A percentile compares a stretch with the other conserved stretches of the same genome.
Evolutionary conservation across 192 early-diverging fungal species (phyloP).

Genomic region (Entomortierella beljakovae): DNA sequence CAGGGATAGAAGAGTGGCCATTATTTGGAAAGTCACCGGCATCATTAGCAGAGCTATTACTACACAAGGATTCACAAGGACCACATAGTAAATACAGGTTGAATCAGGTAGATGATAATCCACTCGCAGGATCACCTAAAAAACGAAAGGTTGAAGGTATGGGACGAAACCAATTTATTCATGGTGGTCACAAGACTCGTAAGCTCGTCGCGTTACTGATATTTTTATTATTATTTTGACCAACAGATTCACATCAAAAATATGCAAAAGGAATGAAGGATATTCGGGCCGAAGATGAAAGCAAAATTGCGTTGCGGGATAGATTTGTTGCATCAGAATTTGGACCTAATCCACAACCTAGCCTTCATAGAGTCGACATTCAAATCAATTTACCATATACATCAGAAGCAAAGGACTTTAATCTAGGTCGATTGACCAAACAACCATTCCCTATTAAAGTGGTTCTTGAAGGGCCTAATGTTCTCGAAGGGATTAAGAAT

Average conservation of each 20-base stretch:
- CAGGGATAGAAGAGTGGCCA: slow-evolving; percentile 51
- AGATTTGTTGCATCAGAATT: slow-evolving; percentile 32
- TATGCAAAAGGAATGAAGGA: slow-evolving; percentile 24
- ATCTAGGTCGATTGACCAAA: slow-evolving; percentile 12
- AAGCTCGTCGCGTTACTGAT: not conserved
- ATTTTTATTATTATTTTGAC: not conserved
- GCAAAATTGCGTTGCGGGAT: slow-evolving; percentile 27
- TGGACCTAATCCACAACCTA: slow-evolving; percentile 52
- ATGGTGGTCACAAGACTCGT: not conserved
- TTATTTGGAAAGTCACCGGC: slow-evolving; percentile 53
- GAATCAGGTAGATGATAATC: slow-evolving; percentile 59
- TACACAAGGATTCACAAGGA: slow-evolving; percentile 58
- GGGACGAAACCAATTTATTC: not conserved
- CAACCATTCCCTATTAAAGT: slow-evolving; percentile 45
- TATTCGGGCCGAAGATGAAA: slow-evolving; percentile 29
- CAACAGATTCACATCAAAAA: slow-evolving; percentile 18
- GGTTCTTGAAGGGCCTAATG: slow-evolving; percentile 54
- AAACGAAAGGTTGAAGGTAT: slow-evolving; percentile 42
- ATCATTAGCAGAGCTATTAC: slow-evolving; percentile 51
- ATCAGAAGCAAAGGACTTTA: slow-evolving; percentile 7
- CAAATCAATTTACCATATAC: slow-evolving; percentile 41
- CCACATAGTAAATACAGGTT: slow-evolving; percentile 54
- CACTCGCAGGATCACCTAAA: slow-evolving; percentile 25
- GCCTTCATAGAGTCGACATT: slow-evolving; percentile 40
- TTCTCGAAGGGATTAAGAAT: slow-evolving; percentile 57